Base-by-base conservation (phyloP, 2,329 filamentous ascomycete genomes). In the Teratosphaeria destructans region DNA sequence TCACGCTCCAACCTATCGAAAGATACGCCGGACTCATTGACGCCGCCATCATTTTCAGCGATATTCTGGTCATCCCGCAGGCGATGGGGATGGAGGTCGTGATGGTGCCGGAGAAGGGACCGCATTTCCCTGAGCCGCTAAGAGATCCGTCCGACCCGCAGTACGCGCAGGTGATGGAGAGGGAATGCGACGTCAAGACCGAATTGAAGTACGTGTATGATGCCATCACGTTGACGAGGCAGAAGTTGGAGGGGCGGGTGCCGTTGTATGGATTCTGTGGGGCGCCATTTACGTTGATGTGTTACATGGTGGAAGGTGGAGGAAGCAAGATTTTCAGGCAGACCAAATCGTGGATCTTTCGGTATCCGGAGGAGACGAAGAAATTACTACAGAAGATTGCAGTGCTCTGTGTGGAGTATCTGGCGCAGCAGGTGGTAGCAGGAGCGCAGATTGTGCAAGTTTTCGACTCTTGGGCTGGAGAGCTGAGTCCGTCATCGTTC, bases 221-320 rank as follows among this genome's bases (percentile, higher is more conserved):
- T 71, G 94, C 93, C 19, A 95, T 99, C 64, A 95, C 91, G 0
- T 74, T 96, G 70, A 97, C 94, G 29, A 82, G 94, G 66, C 82
- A 89, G 73, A 96, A 96, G 80, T 78, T 99, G 57, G 81, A 86
- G 55, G 94, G 94, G 0, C 82, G 91, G 54, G 94, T 99, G 35
- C 94, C 94, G 5, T 77, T 99, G 65, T 95, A 96, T 72, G 94
- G 94, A 39, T 99, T 99, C 78, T 96, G 92, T 69, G 94, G 94
- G 58, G 92, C 94, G 7, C 94, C 94, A 0, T 99, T 94, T 90
- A 99, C 94, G 2, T 76, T 99, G 61, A 82, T 99, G 70, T 96
- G 93, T 79, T 99, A 99, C 78, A 99, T 99, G 94, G 90, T 97
- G 19, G 94, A 99, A 76, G 94, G 94, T 16, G 94, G 94, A 55